These are phyloP conservation scores for Lumnitzera racemosa DNA, from an alignment of 345 rosid genomes.

Conservation along the genomic window DNA sequence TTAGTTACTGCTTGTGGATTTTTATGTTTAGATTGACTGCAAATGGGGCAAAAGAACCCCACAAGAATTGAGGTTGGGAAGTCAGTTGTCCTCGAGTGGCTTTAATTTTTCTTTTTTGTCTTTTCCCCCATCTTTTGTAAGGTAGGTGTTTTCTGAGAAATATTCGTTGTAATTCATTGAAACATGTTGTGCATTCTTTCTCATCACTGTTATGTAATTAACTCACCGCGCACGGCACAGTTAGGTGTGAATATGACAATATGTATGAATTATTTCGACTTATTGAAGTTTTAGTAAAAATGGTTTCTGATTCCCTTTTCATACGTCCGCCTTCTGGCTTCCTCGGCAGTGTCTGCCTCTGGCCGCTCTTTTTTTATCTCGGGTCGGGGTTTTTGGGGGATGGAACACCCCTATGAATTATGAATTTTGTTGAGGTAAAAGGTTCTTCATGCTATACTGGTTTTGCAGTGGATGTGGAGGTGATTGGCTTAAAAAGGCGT, in stretches of 20 bases:
- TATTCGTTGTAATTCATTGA: slow-evolving; percentile 13
- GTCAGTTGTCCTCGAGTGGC: background rate
- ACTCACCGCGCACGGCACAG: slow-evolving; percentile 4
- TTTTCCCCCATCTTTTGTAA: slow-evolving; percentile 1
- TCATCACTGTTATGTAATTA: slow-evolving; percentile 9
- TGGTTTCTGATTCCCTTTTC: background rate
- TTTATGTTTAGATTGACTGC: background rate
- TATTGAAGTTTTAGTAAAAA: background rate
- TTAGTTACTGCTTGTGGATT: background rate
- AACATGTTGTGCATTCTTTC: slow-evolving; percentile 15
- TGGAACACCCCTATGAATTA: too few species aligned
- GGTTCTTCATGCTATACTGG: too few species aligned
- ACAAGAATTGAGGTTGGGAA: background rate
- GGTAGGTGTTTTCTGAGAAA: slow-evolving; percentile 5
- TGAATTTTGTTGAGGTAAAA: too few species aligned
- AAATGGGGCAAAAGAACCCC: background rate
- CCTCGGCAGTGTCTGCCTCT: too few species aligned
- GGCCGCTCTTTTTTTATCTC: too few species aligned
- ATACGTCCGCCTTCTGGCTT: background rate
- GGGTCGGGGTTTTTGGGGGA: too few species aligned
- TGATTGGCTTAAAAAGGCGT: too few species aligned
- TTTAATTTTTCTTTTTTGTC: background rate
- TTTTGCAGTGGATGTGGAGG: too few species aligned
- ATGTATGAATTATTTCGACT: background rate
- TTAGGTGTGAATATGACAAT: slow-evolving; percentile 9